Conservation (phyloP, 2,329 filamentous ascomycete genomes). For the Pseudopithomyces maydicus region DNA sequence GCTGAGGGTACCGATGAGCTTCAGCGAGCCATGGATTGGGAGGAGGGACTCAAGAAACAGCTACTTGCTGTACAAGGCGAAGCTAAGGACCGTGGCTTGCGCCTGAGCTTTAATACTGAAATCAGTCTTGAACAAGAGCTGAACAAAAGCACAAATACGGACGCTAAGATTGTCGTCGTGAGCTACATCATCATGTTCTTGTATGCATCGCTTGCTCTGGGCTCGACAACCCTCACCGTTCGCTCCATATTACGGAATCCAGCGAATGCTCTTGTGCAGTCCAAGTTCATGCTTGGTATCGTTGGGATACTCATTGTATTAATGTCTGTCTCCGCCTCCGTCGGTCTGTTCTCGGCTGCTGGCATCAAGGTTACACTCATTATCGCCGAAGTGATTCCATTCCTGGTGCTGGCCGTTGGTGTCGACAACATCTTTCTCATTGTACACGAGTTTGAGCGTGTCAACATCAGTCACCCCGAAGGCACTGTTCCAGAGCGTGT, state of each 20-base stretch:
- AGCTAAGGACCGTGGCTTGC: conserved; percentile 75
- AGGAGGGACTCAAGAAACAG: conserved; percentile 74
- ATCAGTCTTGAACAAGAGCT: conserved; percentile 93
- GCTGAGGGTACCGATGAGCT: conserved; percentile 74
- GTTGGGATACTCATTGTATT: conserved; percentile 93
- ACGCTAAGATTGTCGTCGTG: conserved; percentile 93
- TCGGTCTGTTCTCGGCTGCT: conserved; percentile 89
- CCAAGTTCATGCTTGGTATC: conserved; percentile 94
- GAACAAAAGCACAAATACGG: conserved; percentile 97
- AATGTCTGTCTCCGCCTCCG: conserved; percentile 95
- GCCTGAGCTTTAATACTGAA: conserved; percentile 93
- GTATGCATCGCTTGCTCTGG: conserved; percentile 90
- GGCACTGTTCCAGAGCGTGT: conserved; percentile 85
- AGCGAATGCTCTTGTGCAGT: conserved; percentile 84
- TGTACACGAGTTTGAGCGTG: conserved; percentile 95
- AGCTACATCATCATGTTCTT: conserved; percentile 99
- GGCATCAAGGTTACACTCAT: conserved; percentile 96
- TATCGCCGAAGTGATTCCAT: conserved; percentile 97
- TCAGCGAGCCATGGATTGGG: conserved; percentile 84
- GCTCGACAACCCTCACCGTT: conserved; percentile 81
- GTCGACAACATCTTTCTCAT: conserved; percentile 99
- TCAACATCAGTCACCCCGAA: conserved; percentile 90
- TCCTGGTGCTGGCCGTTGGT: conserved; percentile 92
- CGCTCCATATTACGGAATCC: conserved; percentile 81
- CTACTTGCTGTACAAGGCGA: conserved; percentile 81